phyloP scores from a whole-genome alignment of 768 basidiomycete species.

The Pseudohyphozyma bogoriensis region DNA sequence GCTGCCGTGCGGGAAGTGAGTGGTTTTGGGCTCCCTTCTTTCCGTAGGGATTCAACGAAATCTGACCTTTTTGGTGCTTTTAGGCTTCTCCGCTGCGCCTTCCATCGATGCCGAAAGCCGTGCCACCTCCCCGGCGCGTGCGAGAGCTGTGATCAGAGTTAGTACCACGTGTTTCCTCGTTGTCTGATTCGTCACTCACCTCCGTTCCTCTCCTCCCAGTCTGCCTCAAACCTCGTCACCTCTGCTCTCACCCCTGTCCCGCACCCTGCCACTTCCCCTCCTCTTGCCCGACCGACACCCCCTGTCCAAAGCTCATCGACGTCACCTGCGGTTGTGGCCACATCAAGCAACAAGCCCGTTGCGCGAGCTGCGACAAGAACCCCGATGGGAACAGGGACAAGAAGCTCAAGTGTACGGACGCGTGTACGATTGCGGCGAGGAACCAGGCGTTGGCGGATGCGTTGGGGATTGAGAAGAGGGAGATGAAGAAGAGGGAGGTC shows the following conservation, averaged over 20 bases:
- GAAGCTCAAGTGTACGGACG: conserved; percentile 62
- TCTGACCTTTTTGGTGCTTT: background rate
- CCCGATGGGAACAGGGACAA: conserved; percentile 44
- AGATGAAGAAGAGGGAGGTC: conserved; percentile 41
- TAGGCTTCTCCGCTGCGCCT: conserved; percentile 69
- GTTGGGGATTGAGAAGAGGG: conserved; percentile 60
- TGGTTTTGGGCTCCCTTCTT: conserved; percentile 13
- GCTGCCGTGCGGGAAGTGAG: conserved; percentile 62
- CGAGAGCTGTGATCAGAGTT: conserved; percentile 59
- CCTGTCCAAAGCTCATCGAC: conserved; percentile 31
- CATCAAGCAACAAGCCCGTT: conserved; percentile 59
- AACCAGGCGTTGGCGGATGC: conserved; percentile 85
- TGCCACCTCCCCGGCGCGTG: conserved; percentile 73
- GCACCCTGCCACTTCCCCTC: conserved; percentile 69
- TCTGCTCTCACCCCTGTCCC: too few species aligned
- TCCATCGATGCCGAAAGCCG: conserved; percentile 68
- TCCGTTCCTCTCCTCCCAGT: too few species aligned
- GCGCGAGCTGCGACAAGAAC: conserved; percentile 51
- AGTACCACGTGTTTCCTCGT: too few species aligned
- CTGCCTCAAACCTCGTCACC: too few species aligned
- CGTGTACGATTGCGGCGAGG: conserved; percentile 73
- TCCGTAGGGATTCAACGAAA: background rate
- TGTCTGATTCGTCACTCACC: too few species aligned
- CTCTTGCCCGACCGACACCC: conserved; percentile 58
- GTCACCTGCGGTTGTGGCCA: conserved; percentile 76